These are phyloP conservation scores for Apostasia shenzhenica DNA, from an alignment of 106 monocot species.

Conservation along the genomic window DNA sequence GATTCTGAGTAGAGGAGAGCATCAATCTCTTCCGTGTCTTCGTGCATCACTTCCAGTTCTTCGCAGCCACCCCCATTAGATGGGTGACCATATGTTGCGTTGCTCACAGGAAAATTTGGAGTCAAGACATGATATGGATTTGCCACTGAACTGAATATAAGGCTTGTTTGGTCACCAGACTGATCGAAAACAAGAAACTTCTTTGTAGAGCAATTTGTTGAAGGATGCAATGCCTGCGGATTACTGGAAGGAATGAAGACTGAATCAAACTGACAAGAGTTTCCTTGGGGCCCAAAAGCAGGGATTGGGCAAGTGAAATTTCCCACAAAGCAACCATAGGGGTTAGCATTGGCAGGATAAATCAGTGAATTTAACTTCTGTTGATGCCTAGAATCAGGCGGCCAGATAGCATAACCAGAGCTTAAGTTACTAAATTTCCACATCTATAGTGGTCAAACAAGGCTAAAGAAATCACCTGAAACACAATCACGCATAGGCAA, in stretches of 20 bases:
- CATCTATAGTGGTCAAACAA: slow-evolving; percentile 15
- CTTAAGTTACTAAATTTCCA: slow-evolving; percentile 17
- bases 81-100: slow-evolving; percentile 24
- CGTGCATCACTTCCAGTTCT: slow-evolving; percentile 51
- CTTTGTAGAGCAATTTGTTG: slow-evolving; percentile 1
- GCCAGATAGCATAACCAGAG: slow-evolving; percentile 8
- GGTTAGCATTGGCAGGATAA: slow-evolving; percentile 12
- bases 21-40: slow-evolving; percentile 79
- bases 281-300: slow-evolving; percentile 4
- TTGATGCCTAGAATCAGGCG: slow-evolving; percentile 6
- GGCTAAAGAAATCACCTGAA: slow-evolving; percentile 11
- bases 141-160: slow-evolving; percentile 17
- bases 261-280: slow-evolving; percentile 2
- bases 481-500: background rate
- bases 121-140: slow-evolving; percentile 8
- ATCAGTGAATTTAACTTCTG: slow-evolving; percentile 19
- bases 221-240: background rate
- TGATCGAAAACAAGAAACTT: slow-evolving; percentile 43
- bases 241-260: slow-evolving; percentile 1
- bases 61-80: slow-evolving; percentile 9
- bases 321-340: slow-evolving; percentile 6
- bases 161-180: slow-evolving; percentile 17
- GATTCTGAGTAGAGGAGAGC: slow-evolving; percentile 76
- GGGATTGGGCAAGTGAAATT: slow-evolving; percentile 9
- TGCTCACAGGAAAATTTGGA: slow-evolving; percentile 7